Evolutionary conservation across 257 asterid species (phyloP).

Genomic region (Solanum arcanum): DNA sequence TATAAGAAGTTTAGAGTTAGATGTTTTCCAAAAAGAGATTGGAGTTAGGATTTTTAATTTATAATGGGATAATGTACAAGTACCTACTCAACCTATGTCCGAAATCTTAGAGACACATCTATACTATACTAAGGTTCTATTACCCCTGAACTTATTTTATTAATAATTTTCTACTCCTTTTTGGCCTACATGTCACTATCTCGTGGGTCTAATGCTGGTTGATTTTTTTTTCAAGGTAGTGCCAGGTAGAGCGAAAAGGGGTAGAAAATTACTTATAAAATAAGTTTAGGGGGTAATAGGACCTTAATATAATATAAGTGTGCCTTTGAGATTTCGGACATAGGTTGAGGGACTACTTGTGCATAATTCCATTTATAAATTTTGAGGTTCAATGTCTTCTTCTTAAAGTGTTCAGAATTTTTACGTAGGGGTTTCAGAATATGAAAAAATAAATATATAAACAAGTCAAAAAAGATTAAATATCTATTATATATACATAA

Average conservation of each 20-base stretch:
- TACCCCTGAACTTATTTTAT: too few species aligned
- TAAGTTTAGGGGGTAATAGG: too few species aligned
- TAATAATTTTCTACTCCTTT: accelerated
- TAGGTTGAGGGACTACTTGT: too few species aligned
- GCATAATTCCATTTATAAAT: neutral
- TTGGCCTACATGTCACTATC: accelerated
- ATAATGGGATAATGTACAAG: neutral
- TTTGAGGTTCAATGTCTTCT: neutral
- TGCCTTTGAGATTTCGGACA: too few species aligned
- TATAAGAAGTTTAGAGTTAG: neutral
- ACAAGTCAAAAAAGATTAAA: neutral
- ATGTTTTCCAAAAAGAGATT: neutral
- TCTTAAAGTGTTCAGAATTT: neutral
- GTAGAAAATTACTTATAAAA: too few species aligned
- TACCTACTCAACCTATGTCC: too few species aligned
- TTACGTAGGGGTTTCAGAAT: neutral
- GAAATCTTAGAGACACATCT: accelerated
- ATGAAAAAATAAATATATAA: neutral
- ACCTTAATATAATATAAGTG: too few species aligned
- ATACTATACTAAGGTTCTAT: too few species aligned
- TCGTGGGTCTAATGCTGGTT: too few species aligned
- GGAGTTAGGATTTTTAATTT: neutral
- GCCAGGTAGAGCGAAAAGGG: accelerated
- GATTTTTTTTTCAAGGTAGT: too few species aligned
- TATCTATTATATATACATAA: neutral